Base-by-base conservation (phyloP, 129 eudicot species). In the Tagetes erecta region DNA sequence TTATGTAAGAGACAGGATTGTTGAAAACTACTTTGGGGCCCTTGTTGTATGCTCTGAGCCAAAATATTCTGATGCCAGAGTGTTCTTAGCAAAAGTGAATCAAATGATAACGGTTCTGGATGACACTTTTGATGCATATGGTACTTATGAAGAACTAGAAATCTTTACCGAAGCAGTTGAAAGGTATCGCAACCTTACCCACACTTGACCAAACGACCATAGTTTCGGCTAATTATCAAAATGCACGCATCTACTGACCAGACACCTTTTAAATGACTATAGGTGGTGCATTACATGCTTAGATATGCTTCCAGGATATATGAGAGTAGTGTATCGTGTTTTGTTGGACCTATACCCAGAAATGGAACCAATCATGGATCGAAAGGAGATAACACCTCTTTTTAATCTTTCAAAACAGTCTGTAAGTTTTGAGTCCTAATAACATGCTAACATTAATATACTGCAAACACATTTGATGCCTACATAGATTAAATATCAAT, bases 201-300 rank as follows among this genome's bases (percentile, higher is more conserved):
- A 20, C 27, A 20, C 27, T 20, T 20, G 27, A 20, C 27, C 27
- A 20, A 20, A 20, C 27, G 27, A 20, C 27, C 27, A 20, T 20
- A 20, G 27, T 20, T 20, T 20, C 27, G 27, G 27, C 27, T 20
- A 20, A 20, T 20, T 20, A 20, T 20, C 27, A 20, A 20, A 20
- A 20, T 20, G 27, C 27, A 20, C 27, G 27, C 27, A 20, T 20
- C 27, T 20, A 20, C 27, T 20, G 27, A 20, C 27, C 27, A 20
- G 27, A 20, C 27, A 20, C 27, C 27, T 20, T 20, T 20, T 20
- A 20, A 20, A 20, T 20, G 31, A 31, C 11, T 2, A 11, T 0
- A 67, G 72, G 72, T 67, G 56, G 72, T 9, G 41, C 30, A 46
- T 31, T 30, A 45, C 31, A 67, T 20, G 72, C 58, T 27, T 31